Evolutionary conservation across 495 filamentous ascomycete species (phyloP), one percentile per base, ranked within the genome.

Genomic region (Penicillium riverlandense): DNA sequence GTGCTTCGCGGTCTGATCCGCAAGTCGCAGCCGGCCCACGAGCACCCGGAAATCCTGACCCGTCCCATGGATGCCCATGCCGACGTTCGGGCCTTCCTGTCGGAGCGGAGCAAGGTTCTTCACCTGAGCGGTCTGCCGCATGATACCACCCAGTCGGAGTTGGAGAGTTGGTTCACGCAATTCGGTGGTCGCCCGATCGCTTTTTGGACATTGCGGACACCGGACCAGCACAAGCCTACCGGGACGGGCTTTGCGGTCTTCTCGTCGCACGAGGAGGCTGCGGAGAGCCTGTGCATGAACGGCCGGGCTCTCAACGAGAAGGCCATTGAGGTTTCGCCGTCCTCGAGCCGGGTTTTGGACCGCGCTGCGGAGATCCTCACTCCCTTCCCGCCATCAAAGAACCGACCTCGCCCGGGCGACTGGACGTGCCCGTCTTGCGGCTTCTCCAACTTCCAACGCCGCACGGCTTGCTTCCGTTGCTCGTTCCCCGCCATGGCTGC

Each of bases 81-180:
- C 37, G 92, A 98, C 63, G 92, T 98, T n/a, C 80, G 90, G 44
- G 91, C 92, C 33, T 98, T 98, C 69, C 67, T 98, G 37, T 81
- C 85, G 4, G 92, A 98, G 64, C 80, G 91, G 40, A 96, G 90
- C 74, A 98, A 98, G 72, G 89, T 97, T 11, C 78, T 98, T 48
- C 92, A 98, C 66, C 88, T 98, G 79, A 94, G 87, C 53, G 92
- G 92, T 32, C 76, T 98, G 38, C 92, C 92, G 34, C 92, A 98
- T 59, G 92, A 98, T 57, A 98, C 92, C 22, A 98, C 92, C 2
- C 92, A 98, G 68, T 96, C 90, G 11, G 92, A 97, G 66, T 74
- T 98, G 30, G 92, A 97, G 70, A 95, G 88, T 64, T 98, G 92
- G 92, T 98, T 96, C 64, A 98, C 92, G 16, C 92, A 98, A 61